phyloP scores from a whole-genome alignment of 83 land plant genomes.

The Diphasiastrum complanatum region DNA sequence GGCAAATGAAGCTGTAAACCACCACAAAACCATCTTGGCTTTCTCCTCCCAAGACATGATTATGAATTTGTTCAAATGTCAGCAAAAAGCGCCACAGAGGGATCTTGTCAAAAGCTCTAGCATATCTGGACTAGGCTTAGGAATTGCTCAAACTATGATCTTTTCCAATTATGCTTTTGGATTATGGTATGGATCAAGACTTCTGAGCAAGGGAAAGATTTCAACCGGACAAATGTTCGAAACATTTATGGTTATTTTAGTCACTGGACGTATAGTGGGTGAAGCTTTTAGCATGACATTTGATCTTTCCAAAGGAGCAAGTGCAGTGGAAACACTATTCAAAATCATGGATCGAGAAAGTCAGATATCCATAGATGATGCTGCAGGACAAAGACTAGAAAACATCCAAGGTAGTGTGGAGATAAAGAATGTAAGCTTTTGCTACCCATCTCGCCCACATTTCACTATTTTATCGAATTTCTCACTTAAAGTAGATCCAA shows the following conservation, averaged over 20 bases:
- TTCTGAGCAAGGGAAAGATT: constrained; percentile 7
- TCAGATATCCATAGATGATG: constrained; percentile 21
- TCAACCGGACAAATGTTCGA: constrained; percentile 16
- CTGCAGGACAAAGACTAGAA: background rate
- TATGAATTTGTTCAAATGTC: constrained; percentile 1
- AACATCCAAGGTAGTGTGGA: constrained; percentile 15
- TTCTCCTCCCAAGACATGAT: constrained; percentile 21
- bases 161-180: constrained; percentile 9
- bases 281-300: constrained; percentile 21
- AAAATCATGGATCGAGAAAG: constrained; percentile 14
- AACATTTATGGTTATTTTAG: constrained; percentile 14
- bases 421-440: constrained; percentile 16
- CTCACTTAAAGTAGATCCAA: constrained; percentile 13
- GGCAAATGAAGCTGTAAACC: constrained; percentile 22
- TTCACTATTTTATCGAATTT: constrained; percentile 13
- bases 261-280: constrained; percentile 20
- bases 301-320: constrained; percentile 17
- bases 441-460: constrained; percentile 26
- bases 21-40: constrained; percentile 24
- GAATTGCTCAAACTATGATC: constrained; percentile 11
- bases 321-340: constrained; percentile 5
- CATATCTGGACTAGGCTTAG: constrained; percentile 17
- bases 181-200: constrained; percentile 22
- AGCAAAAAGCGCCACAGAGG: background rate
- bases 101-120: background rate